Conservation (phyloP, 257 asterid species). For the Euphrasia confusa region DNA sequence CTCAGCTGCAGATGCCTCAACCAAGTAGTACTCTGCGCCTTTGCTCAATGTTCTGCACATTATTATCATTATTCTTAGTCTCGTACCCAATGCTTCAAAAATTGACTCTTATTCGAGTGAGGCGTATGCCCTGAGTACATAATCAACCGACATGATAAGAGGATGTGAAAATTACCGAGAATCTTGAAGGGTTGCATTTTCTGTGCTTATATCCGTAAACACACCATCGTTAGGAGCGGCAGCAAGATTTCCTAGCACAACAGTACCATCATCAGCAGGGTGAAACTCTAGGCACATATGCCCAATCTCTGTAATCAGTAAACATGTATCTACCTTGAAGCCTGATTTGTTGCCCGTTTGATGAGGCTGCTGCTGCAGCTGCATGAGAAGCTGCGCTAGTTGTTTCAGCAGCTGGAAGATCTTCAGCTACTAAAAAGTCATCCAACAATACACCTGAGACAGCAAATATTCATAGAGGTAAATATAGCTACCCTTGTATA, state of each 20-base stretch:
- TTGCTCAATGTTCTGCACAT: slow-evolving; percentile 63
- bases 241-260: slow-evolving; percentile 88
- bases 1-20: slow-evolving; percentile 98
- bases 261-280: slow-evolving; percentile 73
- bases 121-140: too few relatives aligned
- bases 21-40: slow-evolving; percentile 92
- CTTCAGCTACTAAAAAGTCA: slow-evolving; percentile 98
- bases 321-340: slow-evolving; percentile 64
- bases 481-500: slow-evolving; percentile 6
- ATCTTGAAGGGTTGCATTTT: slow-evolving; percentile 76
- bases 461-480: slow-evolving; percentile 26
- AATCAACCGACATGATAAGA: slow-evolving; percentile 2
- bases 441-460: slow-evolving; percentile 77
- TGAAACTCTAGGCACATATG: slow-evolving; percentile 33
- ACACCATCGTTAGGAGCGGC: slow-evolving; percentile 96
- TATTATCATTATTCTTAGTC: slow-evolving; percentile 22
- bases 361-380: slow-evolving; percentile 81
- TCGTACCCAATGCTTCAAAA: neutral
- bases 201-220: slow-evolving; percentile 89
- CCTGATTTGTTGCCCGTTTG: slow-evolving; percentile 58
- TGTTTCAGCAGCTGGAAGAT: slow-evolving; percentile 95
- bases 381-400: slow-evolving; percentile 96
- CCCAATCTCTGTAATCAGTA: slow-evolving; percentile 61
- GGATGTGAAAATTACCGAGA: slow-evolving; percentile 49
- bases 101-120: too few relatives aligned